Percentiles rank a stretch among this genome's conserved stretches.
phyloP scores from a whole-genome alignment of 345 rosid species.

The Cardiospermum halicacabum region DNA sequence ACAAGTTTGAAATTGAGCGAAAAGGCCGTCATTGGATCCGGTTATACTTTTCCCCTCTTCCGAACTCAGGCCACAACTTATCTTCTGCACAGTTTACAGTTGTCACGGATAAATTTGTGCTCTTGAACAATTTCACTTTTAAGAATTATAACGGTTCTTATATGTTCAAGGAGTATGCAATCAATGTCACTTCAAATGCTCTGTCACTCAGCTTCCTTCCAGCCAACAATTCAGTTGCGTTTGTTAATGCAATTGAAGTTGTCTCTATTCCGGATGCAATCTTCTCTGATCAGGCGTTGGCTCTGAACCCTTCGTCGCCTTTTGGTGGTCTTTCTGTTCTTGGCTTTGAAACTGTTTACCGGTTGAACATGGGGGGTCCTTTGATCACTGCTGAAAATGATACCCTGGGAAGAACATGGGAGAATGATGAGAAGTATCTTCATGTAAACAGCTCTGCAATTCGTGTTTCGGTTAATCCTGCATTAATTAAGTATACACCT shows the following conservation, averaged over 20 bases:
- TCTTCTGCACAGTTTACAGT: slow-evolving; percentile 56
- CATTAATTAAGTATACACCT: slow-evolving; percentile 48
- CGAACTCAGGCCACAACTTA: slow-evolving; percentile 50
- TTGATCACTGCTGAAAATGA: slow-evolving; percentile 79
- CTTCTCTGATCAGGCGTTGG: slow-evolving; percentile 70
- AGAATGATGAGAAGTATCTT: slow-evolving; percentile 68
- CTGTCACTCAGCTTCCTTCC: slow-evolving; percentile 70
- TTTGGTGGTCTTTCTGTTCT: slow-evolving; percentile 60
- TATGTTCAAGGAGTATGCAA: slow-evolving; percentile 86
- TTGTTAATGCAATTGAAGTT: slow-evolving; percentile 92
- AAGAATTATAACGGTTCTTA: slow-evolving; percentile 47
- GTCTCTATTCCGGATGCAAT: slow-evolving; percentile 75
- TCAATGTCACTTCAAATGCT: slow-evolving; percentile 66
- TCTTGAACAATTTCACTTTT: slow-evolving; percentile 80
- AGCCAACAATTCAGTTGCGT: slow-evolving; percentile 63
- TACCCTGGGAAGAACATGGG: slow-evolving; percentile 91
- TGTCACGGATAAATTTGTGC: slow-evolving; percentile 74
- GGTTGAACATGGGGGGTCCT: slow-evolving; percentile 94
- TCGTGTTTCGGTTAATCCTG: slow-evolving; percentile 60
- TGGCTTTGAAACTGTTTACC: slow-evolving; percentile 82
- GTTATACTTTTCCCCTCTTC: slow-evolving; percentile 74
- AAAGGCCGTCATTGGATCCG: slow-evolving; percentile 97
- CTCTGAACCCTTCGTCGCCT: slow-evolving; percentile 54
- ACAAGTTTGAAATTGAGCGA: slow-evolving; percentile 56
- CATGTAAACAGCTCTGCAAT: slow-evolving; percentile 85